Evolutionary conservation across 1,139 yeast genomes (phyloP).

Genomic region (Sugiyamaella sp.): DNA sequence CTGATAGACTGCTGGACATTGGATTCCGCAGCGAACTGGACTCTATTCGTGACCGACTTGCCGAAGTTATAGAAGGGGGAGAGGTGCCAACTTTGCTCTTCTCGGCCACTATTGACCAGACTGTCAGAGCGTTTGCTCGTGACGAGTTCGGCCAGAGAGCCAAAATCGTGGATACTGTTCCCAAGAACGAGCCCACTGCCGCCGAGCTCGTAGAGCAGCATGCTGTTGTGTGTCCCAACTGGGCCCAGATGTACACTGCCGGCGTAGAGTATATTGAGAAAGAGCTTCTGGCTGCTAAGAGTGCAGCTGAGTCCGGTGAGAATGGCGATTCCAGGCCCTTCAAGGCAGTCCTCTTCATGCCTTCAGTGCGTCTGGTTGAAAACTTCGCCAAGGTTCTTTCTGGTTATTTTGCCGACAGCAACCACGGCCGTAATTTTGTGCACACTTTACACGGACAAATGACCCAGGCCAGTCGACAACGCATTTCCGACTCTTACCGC

Average conservation of each 20-base stretch:
- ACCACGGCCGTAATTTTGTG: slow-evolving; percentile 23
- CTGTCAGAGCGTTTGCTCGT: slow-evolving; percentile 67
- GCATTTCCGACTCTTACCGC: slow-evolving; percentile 59
- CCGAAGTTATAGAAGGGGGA: slow-evolving; percentile 39
- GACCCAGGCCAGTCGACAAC: slow-evolving; percentile 65
- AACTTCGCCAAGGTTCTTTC: slow-evolving; percentile 50
- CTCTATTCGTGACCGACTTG: slow-evolving; percentile 54
- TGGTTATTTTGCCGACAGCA: slow-evolving; percentile 28
- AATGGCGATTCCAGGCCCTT: slow-evolving; percentile 45
- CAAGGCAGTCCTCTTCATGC: slow-evolving; percentile 81
- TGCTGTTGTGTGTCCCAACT: slow-evolving; percentile 52
- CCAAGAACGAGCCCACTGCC: slow-evolving; percentile 73
- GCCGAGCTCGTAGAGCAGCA: slow-evolving; percentile 76
- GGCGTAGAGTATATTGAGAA: slow-evolving; percentile 35
- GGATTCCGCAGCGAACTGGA: slow-evolving; percentile 71
- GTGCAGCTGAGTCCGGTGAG: slow-evolving; percentile 27
- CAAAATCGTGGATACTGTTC: slow-evolving; percentile 74
- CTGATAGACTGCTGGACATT: slow-evolving; percentile 77
- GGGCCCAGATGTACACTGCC: slow-evolving; percentile 43
- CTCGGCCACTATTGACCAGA: slow-evolving; percentile 82
- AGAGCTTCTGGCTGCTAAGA: slow-evolving; percentile 36
- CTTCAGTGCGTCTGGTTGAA: slow-evolving; percentile 73
- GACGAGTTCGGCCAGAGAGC: slow-evolving; percentile 65
- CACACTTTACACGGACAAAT: slow-evolving; percentile 68
- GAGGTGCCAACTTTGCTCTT: slow-evolving; percentile 68